Base-by-base conservation (phyloP, 2,329 filamentous ascomycete genomes). In the Aspergillus felis region DNA sequence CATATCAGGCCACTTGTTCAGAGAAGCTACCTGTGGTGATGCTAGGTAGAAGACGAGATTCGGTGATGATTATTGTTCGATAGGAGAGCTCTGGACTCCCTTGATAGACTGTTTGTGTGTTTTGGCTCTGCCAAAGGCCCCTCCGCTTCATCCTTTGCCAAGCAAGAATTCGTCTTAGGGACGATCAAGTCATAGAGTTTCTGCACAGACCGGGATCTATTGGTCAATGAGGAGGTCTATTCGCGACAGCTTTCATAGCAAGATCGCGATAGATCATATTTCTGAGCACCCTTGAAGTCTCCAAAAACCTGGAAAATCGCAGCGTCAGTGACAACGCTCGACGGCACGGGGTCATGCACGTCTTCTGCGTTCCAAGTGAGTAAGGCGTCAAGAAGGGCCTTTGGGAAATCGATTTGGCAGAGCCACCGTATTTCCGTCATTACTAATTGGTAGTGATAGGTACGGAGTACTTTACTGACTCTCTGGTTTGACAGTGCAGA, bases 211-310 rank as follows among this genome's bases (percentile, higher is more conserved):
- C 32, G 20, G 32, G 55, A 44, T 54, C 29, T 42, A 17, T 38
- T 2, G 14, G 5, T 38, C 14, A 38, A 38, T 17, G 32, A 17
- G 32, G 14, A 17, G 32, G 32, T 17, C 32, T 38, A 38, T 17
- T 38, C 32, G 5, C 32, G 14, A 1, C 32, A 38, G 24, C 25
- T 9, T 22, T 38, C 27, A 42, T 28, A 20, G 53, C 49, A 27
- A 54, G 42, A 38, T 28, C 53, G 48, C 63, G 61, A 64, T 54
- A 59, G 56, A 57, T 64, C 62, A 57, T 57, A 63, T 59, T 52
- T 55, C 32, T 17, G 6, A 38, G 32, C 32, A 17, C 14, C 32
- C 14, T 38, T 51, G 56, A 28, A 52, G n/a, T 57, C 54, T 61
- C 54, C 55, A 63, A 51, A 51, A 53, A 61, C 49, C 52, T 61